Evolutionary conservation across 208 protist genomes (phyloP).

Genomic region (Jaenimonas drosophilae): DNA sequence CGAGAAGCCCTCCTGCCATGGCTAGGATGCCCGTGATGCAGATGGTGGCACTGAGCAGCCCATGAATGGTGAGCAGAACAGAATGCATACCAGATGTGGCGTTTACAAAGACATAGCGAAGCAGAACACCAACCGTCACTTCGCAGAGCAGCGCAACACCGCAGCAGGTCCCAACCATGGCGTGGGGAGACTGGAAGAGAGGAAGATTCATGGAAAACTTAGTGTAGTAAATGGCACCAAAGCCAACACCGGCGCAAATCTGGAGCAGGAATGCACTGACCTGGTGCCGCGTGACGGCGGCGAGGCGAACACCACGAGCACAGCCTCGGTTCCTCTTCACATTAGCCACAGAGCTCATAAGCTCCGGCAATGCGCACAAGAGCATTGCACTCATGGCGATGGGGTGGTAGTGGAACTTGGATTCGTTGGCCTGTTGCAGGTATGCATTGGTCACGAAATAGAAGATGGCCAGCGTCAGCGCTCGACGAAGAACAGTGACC

Average conservation of each 20-base stretch:
- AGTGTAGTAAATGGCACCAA: not conserved
- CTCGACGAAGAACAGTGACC: no score
- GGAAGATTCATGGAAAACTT: not conserved
- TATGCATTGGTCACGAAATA: no score
- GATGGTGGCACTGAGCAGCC: not conserved
- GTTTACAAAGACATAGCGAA: not conserved
- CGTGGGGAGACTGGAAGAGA: not conserved
- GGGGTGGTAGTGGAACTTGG: slow-evolving; percentile 4
- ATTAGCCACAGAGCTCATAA: slow-evolving; percentile 1
- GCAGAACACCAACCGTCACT: not conserved
- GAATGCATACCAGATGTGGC: not conserved
- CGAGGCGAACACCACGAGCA: not conserved
- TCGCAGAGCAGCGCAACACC: not conserved
- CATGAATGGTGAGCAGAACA: not conserved
- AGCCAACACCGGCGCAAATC: not conserved
- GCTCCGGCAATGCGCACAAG: not conserved
- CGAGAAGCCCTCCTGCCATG: not conserved
- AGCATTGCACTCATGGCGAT: not conserved
- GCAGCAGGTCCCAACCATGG: not conserved
- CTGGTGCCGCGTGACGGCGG: not conserved
- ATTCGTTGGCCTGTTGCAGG: no score
- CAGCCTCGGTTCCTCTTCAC: no score
- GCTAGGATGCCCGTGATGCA: not conserved
- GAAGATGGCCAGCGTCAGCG: no score
- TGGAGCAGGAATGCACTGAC: not conserved